phyloP scores from a whole-genome alignment of 441 rosid genomes.

The Corymbia calophylla region DNA sequence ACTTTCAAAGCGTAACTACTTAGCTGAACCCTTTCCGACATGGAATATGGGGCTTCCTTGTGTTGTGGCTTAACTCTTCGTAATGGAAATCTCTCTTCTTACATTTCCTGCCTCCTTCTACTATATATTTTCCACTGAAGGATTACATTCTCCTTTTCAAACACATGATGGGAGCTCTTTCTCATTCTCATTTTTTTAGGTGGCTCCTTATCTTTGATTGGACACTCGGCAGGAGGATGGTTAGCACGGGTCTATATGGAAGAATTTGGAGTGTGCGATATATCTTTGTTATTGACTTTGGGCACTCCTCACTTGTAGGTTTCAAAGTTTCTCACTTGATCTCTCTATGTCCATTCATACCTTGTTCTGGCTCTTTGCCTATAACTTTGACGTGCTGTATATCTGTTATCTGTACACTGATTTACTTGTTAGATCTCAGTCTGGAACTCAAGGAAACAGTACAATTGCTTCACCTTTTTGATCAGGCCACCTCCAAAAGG shows the following conservation, averaged over 20 bases:
- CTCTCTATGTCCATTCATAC: neutral
- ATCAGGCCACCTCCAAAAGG: constrained; percentile 92
- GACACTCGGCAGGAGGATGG: constrained; percentile 98
- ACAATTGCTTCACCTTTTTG: neutral
- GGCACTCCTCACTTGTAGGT: constrained; percentile 98
- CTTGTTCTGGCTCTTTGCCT: neutral
- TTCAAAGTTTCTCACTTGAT: constrained; percentile 10
- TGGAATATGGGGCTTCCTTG: neutral
- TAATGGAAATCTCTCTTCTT: neutral
- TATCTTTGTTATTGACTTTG: constrained; percentile 77
- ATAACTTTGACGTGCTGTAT: neutral
- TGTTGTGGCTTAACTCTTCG: neutral
- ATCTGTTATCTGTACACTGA: neutral
- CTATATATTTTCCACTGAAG: neutral
- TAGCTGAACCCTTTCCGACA: neutral
- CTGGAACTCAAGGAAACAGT: neutral
- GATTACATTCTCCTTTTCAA: neutral
- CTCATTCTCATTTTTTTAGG: constrained; percentile 28
- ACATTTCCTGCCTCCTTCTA: neutral
- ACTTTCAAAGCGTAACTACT: neutral
- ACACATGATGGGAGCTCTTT: neutral
- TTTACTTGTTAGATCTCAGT: neutral
- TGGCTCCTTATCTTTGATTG: constrained; percentile 60
- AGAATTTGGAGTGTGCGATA: constrained; percentile 54
- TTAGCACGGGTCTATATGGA: constrained; percentile 89